These are phyloP conservation scores for Ballota nigra DNA, from an alignment of 257 asterid species.

Conservation along the genomic window DNA sequence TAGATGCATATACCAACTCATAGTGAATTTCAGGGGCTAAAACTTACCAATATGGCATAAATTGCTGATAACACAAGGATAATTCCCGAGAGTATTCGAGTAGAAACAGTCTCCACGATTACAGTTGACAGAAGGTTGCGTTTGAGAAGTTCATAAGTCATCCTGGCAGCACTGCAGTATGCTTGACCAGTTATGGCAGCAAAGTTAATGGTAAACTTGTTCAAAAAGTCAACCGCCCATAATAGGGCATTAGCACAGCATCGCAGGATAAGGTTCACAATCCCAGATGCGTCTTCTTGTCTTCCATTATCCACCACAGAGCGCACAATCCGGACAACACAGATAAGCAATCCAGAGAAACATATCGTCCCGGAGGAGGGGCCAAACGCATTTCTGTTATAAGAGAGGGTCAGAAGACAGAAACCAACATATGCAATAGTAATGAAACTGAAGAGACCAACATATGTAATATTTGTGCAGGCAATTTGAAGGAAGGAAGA, in stretches of 20 bases:
- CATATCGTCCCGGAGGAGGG: constrained; percentile 92
- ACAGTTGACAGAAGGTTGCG: constrained; percentile 93
- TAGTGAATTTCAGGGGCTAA: background rate
- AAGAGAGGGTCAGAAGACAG: background rate
- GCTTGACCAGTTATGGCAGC: constrained; percentile 97
- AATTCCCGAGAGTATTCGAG: constrained; percentile 81
- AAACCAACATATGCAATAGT: background rate
- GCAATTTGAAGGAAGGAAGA: background rate
- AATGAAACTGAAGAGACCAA: too few species aligned
- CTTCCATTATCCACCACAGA: constrained; percentile 85
- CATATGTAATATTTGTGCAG: too few species aligned
- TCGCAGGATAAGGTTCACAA: constrained; percentile 69
- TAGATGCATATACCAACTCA: background rate
- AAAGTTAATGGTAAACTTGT: constrained; percentile 87
- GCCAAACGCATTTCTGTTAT: constrained; percentile 78
- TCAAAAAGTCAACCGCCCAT: constrained; percentile 76
- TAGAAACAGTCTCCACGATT: constrained; percentile 87
- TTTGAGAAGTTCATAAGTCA: constrained; percentile 90
- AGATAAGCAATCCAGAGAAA: constrained; percentile 73
- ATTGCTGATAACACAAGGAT: constrained; percentile 75
- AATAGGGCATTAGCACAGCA: constrained; percentile 71
- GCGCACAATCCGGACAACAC: constrained; percentile 65
- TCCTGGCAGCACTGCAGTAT: constrained; percentile 80
- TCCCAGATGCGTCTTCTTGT: constrained; percentile 74
- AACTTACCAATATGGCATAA: constrained; percentile 80